Base-by-base conservation (phyloP, 2,329 filamentous ascomycete species). In the Incumbomyces delicatus region DNA sequence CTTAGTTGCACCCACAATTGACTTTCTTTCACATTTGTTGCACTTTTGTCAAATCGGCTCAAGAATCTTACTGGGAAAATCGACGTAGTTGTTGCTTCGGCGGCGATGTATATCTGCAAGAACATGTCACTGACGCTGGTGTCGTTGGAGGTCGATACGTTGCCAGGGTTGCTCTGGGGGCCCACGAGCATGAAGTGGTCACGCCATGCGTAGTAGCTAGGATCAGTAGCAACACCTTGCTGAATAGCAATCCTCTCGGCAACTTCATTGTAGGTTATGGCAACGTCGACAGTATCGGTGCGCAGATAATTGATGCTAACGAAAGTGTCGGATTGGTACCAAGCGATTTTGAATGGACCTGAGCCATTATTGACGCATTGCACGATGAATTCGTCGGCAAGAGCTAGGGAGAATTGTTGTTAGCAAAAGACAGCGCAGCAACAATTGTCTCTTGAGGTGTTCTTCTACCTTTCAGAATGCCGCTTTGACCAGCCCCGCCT, bases 21-120 rank as follows among this genome's bases (percentile, higher is more conserved):
- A 0, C 66, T 66, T 41, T 73, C 71, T 49, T 71, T 72, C 41
- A 73, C 70, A 48, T 72, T 73, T 1, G 68, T 71, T 0, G 71
- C 70, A 2, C 68, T 71, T 53, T 73, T 73, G 50, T 73, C 70
- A 41, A 63, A 73, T 1, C 41, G 41, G 29, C 58, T 66, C 13
- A 72, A 55, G 43, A 72, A 73, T 13, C 67, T 62, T 2, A 69
- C 63, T 0, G 63, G 61, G 0, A 60, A 55, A 2, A 58, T 52
- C 0, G 62, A 64, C 0, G 49, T 50, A 2, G 55, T 58, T 1
- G 56, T 61, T 27, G 66, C 60, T 1, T 64, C 65, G 2, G 63
- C 61, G 0, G 59, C 50, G 16, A 61, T 60, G 4, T 72, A 31
- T 3, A 46, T 16, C 13, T 40, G 31, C 29, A 35, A 39, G 20